Conservation (phyloP, 2,329 filamentous ascomycete genomes). For the Nigrograna mackinnonii region DNA sequence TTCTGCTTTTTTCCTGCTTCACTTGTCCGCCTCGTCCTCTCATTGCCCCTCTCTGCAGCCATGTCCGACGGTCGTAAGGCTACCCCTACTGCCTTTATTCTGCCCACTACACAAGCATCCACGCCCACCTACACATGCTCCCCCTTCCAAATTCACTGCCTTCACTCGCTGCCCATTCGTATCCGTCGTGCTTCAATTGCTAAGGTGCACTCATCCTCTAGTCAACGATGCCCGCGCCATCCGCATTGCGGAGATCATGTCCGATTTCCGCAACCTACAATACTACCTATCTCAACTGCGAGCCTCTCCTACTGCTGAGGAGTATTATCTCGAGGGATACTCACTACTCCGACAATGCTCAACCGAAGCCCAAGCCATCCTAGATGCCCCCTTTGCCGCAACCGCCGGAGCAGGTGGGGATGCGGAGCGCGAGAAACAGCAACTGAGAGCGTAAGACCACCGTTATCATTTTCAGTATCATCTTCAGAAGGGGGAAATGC, state of each 20-base stretch:
- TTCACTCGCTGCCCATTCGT: neutral
- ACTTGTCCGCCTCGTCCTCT: slow-evolving; percentile 3
- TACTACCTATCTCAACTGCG: slow-evolving; percentile 61
- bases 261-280: slow-evolving; percentile 65
- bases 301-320: slow-evolving; percentile 54
- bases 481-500: neutral
- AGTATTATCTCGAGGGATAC: slow-evolving; percentile 63
- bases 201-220: slow-evolving; percentile 34
- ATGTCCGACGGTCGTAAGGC: slow-evolving; percentile 63
- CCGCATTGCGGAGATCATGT: slow-evolving; percentile 65
- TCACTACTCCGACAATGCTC: slow-evolving; percentile 60
- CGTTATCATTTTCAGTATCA: neutral
- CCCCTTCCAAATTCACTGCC: neutral
- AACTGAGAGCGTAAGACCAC: slow-evolving; percentile 57
- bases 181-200: slow-evolving; percentile 3
- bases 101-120: neutral
- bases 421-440: slow-evolving; percentile 58
- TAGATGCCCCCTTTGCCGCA: slow-evolving; percentile 56
- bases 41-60: slow-evolving; percentile 13
- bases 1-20: slow-evolving; percentile 13
- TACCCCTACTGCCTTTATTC: slow-evolving; percentile 11
- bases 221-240: slow-evolving; percentile 67
- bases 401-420: slow-evolving; percentile 47
- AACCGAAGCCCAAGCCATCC: slow-evolving; percentile 57
- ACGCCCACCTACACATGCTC: neutral